These are phyloP conservation scores for Coemansia sp. DNA, from an alignment of 192 early-diverging fungal species.

Conservation along the genomic window DNA sequence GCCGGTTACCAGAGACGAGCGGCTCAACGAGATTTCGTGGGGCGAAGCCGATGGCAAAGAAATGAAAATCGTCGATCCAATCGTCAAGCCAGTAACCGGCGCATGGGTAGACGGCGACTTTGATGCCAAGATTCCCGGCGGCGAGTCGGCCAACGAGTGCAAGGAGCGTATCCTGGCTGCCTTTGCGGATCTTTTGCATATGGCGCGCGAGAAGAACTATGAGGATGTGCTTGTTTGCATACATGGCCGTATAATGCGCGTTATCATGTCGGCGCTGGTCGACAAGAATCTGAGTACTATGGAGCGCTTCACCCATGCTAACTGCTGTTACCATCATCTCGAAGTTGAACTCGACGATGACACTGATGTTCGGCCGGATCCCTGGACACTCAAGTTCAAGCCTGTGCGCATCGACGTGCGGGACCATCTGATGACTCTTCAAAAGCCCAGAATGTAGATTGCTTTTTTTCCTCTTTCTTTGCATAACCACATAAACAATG, in stretches of 20 bases:
- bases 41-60: conserved; percentile 37
- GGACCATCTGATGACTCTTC: conserved; percentile 26
- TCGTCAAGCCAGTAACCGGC: conserved; percentile 12
- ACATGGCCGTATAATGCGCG: conserved; percentile 47
- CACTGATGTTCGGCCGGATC: conserved; percentile 1
- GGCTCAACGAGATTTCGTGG: conserved; percentile 54
- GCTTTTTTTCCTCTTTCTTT: background rate
- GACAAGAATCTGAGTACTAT: conserved; percentile 41
- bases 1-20: conserved; percentile 30
- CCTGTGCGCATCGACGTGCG: conserved; percentile 34
- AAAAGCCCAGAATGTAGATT: conserved; percentile 3
- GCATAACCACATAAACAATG: too few species aligned
- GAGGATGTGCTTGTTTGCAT: conserved; percentile 29
- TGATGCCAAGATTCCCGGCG: conserved; percentile 33
- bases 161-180: conserved; percentile 25
- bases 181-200: conserved; percentile 25
- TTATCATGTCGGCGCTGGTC: conserved; percentile 47
- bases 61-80: conserved; percentile 9
- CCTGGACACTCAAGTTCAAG: conserved; percentile 27
- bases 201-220: conserved; percentile 14
- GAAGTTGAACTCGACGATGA: conserved; percentile 19
- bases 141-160: conserved; percentile 49
- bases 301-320: conserved; percentile 36
- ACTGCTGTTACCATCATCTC: conserved; percentile 50
- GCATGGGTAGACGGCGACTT: conserved; percentile 36